phyloP scores from a whole-genome alignment of 257 asterid genomes.

The Solanum ahanhuiri region DNA sequence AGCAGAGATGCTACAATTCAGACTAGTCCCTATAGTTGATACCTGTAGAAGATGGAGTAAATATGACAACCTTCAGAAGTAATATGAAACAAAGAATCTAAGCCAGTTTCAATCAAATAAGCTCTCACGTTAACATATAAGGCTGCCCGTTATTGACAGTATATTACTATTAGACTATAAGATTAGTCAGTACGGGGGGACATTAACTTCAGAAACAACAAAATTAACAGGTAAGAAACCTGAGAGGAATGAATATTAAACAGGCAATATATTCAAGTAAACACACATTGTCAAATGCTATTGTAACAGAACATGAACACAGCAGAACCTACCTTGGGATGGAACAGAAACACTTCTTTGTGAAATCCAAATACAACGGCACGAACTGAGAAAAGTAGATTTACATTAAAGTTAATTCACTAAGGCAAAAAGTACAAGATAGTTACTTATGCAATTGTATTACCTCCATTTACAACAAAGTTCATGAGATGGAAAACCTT shows the following conservation, averaged over 20 bases:
- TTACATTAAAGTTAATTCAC: neutral
- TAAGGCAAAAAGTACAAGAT: neutral
- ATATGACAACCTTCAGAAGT: neutral
- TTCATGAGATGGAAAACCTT: conserved; percentile 98
- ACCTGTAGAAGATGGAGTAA: neutral
- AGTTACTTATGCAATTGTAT: conserved; percentile 3
- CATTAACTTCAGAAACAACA: neutral
- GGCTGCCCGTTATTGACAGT: neutral
- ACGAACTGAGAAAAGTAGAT: conserved; percentile 52
- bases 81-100: neutral
- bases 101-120: neutral
- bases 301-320: neutral
- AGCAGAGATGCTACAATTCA: neutral
- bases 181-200: neutral
- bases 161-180: neutral
- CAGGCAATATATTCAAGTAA: neutral
- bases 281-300: neutral
- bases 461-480: conserved; percentile 95
- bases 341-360: conserved; percentile 53
- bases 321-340: conserved; percentile 54
- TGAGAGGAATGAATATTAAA: neutral
- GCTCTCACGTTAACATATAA: neutral
- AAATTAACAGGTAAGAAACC: neutral
- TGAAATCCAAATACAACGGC: conserved; percentile 80
- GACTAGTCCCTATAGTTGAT: neutral